phyloP scores from a whole-genome alignment of 2,329 filamentous ascomycete species.

The Chrysosporium keratinophilum region DNA sequence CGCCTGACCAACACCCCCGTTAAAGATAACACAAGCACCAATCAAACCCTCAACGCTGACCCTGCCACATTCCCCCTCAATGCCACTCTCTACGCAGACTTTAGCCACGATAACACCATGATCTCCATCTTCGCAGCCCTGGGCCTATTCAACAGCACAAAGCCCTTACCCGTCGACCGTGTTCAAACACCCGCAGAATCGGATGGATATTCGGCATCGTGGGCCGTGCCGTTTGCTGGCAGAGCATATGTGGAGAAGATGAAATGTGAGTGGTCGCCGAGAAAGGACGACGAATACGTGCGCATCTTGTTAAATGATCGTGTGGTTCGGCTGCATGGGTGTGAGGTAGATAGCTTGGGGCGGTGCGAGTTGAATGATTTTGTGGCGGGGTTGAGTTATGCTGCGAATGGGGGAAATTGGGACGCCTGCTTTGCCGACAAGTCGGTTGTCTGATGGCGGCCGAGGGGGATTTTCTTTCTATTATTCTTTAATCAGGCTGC shows the following conservation, averaged over 20 bases:
- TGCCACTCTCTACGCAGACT: constrained; percentile 67
- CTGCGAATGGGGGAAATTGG: constrained; percentile 63
- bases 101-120: constrained; percentile 87
- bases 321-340: constrained; percentile 61
- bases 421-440: constrained; percentile 43
- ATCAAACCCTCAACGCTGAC: constrained; percentile 61
- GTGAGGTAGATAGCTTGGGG: constrained; percentile 58
- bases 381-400: constrained; percentile 65
- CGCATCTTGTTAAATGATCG: constrained; percentile 75
- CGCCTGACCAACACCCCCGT: constrained; percentile 62
- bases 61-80: constrained; percentile 62
- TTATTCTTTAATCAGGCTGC: background rate
- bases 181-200: constrained; percentile 42
- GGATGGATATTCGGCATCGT: constrained; percentile 62
- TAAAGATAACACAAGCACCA: constrained; percentile 62
- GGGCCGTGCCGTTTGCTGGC: constrained; percentile 71
- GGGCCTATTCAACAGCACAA: constrained; percentile 62
- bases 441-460: background rate
- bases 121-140: constrained; percentile 63
- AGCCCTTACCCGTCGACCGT: constrained; percentile 43
- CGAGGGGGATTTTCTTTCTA: background rate
- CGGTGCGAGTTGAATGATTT: constrained; percentile 61
- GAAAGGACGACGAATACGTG: constrained; percentile 54
- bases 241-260: constrained; percentile 84
- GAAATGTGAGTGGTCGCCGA: constrained; percentile 44